A percentile compares a stretch with the other conserved stretches of the same genome.
phyloP scores from a whole-genome alignment of 176 grass and related monocot species.

The Eleusine indica region DNA sequence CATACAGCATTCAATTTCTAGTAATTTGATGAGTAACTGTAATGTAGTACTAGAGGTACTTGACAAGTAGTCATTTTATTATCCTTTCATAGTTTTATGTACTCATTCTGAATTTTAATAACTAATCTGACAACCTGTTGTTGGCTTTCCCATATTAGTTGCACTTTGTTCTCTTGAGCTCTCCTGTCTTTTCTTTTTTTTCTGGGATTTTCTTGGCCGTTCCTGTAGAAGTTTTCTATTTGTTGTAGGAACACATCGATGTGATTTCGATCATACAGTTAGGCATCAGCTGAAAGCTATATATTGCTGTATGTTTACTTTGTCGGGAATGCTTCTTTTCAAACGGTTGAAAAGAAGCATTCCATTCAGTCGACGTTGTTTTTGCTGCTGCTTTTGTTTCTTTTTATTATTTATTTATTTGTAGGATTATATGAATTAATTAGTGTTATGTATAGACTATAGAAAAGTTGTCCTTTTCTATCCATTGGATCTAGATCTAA shows the following conservation, averaged over 20 bases:
- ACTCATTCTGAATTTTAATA: not conserved
- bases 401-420: no score
- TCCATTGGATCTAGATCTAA: no score
- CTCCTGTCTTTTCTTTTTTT: no score
- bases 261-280: no score
- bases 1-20: not conserved
- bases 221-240: not conserved
- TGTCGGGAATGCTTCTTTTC: not conserved
- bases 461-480: no score
- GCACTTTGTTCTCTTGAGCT: not conserved
- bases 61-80: not conserved
- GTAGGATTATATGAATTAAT: no score
- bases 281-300: not conserved
- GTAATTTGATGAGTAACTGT: slow-evolving; percentile 4
- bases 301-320: not conserved
- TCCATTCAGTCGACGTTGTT: no score
- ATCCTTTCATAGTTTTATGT: not conserved
- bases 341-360: no score
- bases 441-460: no score
- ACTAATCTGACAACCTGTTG: not conserved
- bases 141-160: not conserved
- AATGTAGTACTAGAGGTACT: not conserved
- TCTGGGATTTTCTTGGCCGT: not conserved
- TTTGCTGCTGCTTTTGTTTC: no score
- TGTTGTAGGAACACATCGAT: not conserved